Percentiles rank a stretch among this genome's conserved stretches.
Evolutionary conservation across 306 rosid genomes (phyloP).

Genomic region (cucumber (Cucumis sativus)): DNA sequence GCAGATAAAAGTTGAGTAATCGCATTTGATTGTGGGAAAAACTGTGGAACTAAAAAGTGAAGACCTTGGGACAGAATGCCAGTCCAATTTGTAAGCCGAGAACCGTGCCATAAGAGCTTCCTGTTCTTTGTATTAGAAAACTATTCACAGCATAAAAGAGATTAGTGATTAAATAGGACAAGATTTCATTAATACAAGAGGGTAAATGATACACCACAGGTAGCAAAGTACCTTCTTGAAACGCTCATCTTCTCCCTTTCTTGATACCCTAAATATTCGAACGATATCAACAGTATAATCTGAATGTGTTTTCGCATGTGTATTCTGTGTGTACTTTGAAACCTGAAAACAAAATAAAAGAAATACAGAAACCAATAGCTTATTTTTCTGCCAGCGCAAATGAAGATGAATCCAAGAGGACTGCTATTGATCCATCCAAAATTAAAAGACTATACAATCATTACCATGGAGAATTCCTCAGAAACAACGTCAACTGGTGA

Average conservation of each 20-base stretch:
- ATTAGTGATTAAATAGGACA: neutral
- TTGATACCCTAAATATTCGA: constrained; percentile 56
- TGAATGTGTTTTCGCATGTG: constrained; percentile 89
- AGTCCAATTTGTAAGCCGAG: constrained; percentile 93
- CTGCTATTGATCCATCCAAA: neutral
- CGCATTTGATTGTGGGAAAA: neutral
- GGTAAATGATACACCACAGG: neutral
- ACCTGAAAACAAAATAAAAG: constrained; percentile 31
- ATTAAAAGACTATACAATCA: neutral
- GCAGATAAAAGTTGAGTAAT: neutral
- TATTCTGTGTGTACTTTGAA: constrained; percentile 60
- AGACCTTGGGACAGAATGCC: constrained; percentile 96
- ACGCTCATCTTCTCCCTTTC: constrained; percentile 60
- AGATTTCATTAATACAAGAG: neutral
- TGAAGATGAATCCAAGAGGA: neutral
- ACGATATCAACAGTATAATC: constrained; percentile 54
- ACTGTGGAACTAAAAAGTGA: constrained; percentile 11
- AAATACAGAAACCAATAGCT: constrained; percentile 8
- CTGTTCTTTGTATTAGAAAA: constrained; percentile 56
- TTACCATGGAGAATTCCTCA: constrained; percentile 74
- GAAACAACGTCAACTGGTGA: constrained; percentile 43
- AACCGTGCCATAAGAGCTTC: constrained; percentile 96
- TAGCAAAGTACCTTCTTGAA: constrained; percentile 47
- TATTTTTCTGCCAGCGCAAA: neutral
- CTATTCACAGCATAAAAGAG: constrained; percentile 28